A percentile compares a stretch with the other conserved stretches of the same genome.
phyloP scores from a whole-genome alignment of 1,284 basidiomycete species.

The Polyporus tsugae region DNA sequence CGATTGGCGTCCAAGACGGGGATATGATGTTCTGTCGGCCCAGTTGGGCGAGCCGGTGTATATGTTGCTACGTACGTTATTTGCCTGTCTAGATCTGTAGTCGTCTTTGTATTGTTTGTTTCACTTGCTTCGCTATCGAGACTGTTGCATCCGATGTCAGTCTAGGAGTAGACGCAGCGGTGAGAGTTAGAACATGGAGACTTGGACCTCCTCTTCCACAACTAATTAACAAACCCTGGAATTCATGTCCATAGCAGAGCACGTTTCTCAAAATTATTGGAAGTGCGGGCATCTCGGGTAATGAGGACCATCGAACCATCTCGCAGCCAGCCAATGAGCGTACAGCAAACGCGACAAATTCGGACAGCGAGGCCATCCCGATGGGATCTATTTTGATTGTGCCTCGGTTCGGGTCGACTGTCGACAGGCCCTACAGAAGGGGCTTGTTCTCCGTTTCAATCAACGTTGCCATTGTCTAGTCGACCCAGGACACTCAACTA shows the following conservation, averaged over 20 bases:
- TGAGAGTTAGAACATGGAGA: neutral
- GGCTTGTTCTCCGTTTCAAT: conserved; percentile 30
- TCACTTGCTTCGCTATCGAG: neutral
- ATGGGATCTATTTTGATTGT: conserved; percentile 33
- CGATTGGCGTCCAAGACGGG: conserved; percentile 53
- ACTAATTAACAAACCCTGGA: neutral
- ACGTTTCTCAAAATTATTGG: neutral
- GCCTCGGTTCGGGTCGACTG: conserved; percentile 21
- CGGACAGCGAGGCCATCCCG: conserved; percentile 34
- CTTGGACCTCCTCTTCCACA: neutral
- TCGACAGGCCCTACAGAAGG: conserved; percentile 13
- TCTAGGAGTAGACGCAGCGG: neutral
- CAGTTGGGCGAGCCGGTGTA: neutral
- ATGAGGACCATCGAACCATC: conserved; percentile 29
- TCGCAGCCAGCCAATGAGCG: conserved; percentile 29
- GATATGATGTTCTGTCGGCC: conserved; percentile 23
- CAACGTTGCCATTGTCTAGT: conserved; percentile 25
- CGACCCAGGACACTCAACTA: neutral
- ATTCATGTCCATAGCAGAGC: neutral
- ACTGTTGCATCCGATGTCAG: neutral
- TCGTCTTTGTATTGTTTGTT: neutral
- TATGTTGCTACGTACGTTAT: conserved; percentile 5
- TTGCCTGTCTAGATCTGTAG: conserved; percentile 8
- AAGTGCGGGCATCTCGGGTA: conserved; percentile 2
- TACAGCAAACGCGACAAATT: conserved; percentile 11